Conservation (phyloP, 441 rosid species). For the Daphne laureola region DNA sequence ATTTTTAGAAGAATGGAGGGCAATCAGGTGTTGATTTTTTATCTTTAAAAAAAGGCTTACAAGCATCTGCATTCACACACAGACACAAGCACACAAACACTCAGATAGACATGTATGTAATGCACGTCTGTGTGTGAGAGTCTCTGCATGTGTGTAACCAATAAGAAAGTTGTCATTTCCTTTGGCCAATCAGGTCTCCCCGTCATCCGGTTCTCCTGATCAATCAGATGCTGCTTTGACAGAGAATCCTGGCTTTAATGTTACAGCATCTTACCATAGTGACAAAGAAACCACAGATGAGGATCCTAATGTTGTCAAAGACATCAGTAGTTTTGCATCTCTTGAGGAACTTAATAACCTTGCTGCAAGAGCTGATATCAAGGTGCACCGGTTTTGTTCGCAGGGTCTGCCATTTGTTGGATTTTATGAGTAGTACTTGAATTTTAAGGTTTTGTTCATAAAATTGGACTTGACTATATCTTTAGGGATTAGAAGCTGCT, state of each 20-base stretch:
- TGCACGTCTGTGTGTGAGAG: too few relatives aligned
- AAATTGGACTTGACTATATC: constrained; percentile 14
- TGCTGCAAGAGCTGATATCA: constrained; percentile 97
- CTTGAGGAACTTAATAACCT: constrained; percentile 96
- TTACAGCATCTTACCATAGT: constrained; percentile 45
- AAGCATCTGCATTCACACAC: background rate
- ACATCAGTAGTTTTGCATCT: constrained; percentile 63
- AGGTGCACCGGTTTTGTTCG: constrained; percentile 38
- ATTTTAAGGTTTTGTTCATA: constrained; percentile 16
- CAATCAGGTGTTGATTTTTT: constrained; percentile 45
- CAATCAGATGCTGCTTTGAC: constrained; percentile 43
- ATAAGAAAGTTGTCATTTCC: too few relatives aligned
- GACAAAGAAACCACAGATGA: constrained; percentile 71
- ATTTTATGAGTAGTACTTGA: constrained; percentile 7
- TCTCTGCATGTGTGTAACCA: too few relatives aligned
- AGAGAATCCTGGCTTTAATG: constrained; percentile 38
- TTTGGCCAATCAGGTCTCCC: constrained; percentile 38
- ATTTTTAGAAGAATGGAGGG: constrained; percentile 96
- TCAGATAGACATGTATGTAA: background rate
- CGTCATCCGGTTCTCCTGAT: constrained; percentile 43
- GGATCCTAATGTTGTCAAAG: constrained; percentile 73
- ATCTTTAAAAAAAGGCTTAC: background rate
- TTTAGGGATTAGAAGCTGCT: constrained; percentile 94
- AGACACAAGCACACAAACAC: background rate
- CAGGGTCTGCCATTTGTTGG: background rate